phyloP scores from a whole-genome alignment of 345 rosid species.

The Corchorus olitorius region DNA sequence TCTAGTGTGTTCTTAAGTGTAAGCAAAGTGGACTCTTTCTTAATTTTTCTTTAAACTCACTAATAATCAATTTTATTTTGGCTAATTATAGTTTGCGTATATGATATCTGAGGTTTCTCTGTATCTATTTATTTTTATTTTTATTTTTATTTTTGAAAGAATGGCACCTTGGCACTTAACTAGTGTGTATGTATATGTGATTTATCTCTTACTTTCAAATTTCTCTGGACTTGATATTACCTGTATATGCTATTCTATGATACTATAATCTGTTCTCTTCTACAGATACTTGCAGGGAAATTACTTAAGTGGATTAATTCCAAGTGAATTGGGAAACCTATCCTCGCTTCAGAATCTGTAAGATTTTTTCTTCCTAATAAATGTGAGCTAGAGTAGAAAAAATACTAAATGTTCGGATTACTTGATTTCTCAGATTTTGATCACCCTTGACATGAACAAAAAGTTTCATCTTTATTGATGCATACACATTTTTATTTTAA shows the following conservation, averaged over 20 bases:
- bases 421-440: neutral
- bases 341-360: conserved; percentile 68
- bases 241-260: neutral
- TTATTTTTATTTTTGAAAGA: neutral
- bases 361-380: conserved; percentile 35
- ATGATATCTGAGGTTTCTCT: neutral
- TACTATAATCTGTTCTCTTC: conserved; percentile 17
- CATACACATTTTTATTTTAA: neutral
- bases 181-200: neutral
- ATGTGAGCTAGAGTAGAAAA: neutral
- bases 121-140: neutral
- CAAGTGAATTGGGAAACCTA: conserved; percentile 78
- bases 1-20: neutral
- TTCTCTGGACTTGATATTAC: neutral
- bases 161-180: neutral
- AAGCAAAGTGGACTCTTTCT: neutral
- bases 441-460: too few species aligned
- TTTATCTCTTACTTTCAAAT: conserved; percentile 23
- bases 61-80: neutral
- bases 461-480: neutral
- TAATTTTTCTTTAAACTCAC: neutral
- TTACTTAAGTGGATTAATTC: conserved; percentile 76
- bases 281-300: conserved; percentile 87
- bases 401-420: neutral
- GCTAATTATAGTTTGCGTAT: neutral